Evolutionary conservation across 768 basidiomycete species (phyloP).

Genomic region (Cyathus striatus): DNA sequence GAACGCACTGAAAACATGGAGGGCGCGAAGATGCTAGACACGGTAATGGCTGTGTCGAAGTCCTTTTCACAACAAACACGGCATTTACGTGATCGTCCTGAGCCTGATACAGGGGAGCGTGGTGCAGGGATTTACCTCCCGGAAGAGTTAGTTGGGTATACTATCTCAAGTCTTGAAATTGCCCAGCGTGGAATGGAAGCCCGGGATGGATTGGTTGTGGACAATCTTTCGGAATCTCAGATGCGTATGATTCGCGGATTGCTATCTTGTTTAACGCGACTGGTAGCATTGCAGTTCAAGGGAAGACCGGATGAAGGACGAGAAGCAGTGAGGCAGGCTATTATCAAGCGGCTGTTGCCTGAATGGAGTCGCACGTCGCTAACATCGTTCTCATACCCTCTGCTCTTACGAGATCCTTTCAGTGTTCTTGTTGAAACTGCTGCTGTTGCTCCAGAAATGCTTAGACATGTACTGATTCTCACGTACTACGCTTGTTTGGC

Average conservation of each 20-base stretch:
- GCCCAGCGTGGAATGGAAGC: slow-evolving; percentile 59
- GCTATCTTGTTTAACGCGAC: slow-evolving; percentile 59
- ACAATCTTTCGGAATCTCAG: slow-evolving; percentile 75
- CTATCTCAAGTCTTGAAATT: slow-evolving; percentile 77
- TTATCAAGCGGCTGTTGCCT: slow-evolving; percentile 85
- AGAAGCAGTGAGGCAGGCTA: slow-evolving; percentile 74
- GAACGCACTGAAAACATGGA: slow-evolving; percentile 53
- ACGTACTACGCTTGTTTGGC: slow-evolving; percentile 89
- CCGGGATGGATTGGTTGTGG: slow-evolving; percentile 50
- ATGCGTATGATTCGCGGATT: slow-evolving; percentile 74
- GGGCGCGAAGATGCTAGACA: slow-evolving; percentile 79
- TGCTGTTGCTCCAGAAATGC: slow-evolving; percentile 82
- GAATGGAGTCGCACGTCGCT: slow-evolving; percentile 89
- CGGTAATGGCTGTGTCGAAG: slow-evolving; percentile 73
- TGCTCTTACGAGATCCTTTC: slow-evolving; percentile 88
- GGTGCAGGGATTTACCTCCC: slow-evolving; percentile 89
- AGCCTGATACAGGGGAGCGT: slow-evolving; percentile 67
- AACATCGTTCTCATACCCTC: slow-evolving; percentile 77
- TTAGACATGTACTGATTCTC: slow-evolving; percentile 83
- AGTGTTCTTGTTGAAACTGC: slow-evolving; percentile 88
- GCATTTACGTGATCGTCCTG: slow-evolving; percentile 72
- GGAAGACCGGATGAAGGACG: slow-evolving; percentile 68
- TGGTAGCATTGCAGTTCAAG: slow-evolving; percentile 67
- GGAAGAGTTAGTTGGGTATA: slow-evolving; percentile 87
- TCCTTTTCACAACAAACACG: slow-evolving; percentile 81